phyloP scores from a whole-genome alignment of 2,329 filamentous ascomycete genomes.

The Simplicillium sp. region DNA sequence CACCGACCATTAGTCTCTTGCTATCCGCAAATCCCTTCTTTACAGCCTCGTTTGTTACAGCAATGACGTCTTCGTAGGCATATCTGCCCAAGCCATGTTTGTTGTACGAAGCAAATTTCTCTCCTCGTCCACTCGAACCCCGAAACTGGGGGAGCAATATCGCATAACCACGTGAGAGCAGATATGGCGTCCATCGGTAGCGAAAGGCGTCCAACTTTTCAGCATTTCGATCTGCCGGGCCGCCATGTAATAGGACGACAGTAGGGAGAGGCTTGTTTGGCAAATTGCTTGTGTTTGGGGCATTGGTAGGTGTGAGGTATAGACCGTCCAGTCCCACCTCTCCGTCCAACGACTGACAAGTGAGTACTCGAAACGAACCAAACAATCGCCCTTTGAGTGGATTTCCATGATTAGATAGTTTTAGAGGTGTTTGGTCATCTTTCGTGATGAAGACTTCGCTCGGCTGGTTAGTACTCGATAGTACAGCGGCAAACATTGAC shows the following conservation, averaged over 20 bases:
- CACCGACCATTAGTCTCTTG: slow-evolving; percentile 21
- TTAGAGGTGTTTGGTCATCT: slow-evolving; percentile 3
- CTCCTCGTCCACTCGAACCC: slow-evolving; percentile 21
- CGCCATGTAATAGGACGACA: slow-evolving; percentile 23
- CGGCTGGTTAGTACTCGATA: slow-evolving; percentile 17
- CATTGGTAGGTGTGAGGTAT: not conserved
- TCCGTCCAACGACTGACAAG: not conserved
- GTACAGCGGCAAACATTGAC: slow-evolving; percentile 4
- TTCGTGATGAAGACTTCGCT: slow-evolving; percentile 18
- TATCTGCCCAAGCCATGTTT: slow-evolving; percentile 17
- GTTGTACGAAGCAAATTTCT: slow-evolving; percentile 20
- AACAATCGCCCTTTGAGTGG: not conserved
- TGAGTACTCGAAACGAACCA: not conserved
- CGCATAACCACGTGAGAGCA: slow-evolving; percentile 23
- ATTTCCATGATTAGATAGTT: slow-evolving; percentile 11
- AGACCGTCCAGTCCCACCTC: not conserved
- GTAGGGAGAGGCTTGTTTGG: slow-evolving; percentile 17
- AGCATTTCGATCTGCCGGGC: slow-evolving; percentile 18
- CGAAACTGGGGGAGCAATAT: slow-evolving; percentile 28
- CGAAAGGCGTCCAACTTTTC: slow-evolving; percentile 16
- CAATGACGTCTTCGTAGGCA: slow-evolving; percentile 26
- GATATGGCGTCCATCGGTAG: slow-evolving; percentile 16
- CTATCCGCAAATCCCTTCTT: slow-evolving; percentile 18
- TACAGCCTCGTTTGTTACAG: slow-evolving; percentile 23
- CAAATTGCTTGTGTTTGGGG: no score